Evolutionary conservation across 257 asterid genomes (phyloP), one percentile per base, ranked within the genome.

Genomic region (Solanum etuberosum): DNA sequence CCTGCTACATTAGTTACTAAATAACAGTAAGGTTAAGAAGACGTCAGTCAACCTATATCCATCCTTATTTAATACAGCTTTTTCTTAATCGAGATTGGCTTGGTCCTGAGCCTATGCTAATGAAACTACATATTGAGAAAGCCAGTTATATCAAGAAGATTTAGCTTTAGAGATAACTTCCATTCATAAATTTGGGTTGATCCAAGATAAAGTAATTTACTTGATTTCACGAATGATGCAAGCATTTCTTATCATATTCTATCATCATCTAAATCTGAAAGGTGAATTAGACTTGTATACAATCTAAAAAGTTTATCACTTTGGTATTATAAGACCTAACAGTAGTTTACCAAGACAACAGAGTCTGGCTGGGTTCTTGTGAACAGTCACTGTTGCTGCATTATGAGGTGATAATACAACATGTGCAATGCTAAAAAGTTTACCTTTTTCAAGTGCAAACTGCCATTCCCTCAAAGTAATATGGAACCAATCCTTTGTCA

Each of bases 381-480:
- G 94, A 25, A 94, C 65, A 0, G 98, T 93, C 34, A 97, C 94
- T 83, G 84, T 93, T 1, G 98, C 96, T 92, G 92, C 89, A 34
- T 91, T 88, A 71, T 93, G 87, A 67, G 91, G 92, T 18, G 89
- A 91, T 67, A 97, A 90, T 86, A 90, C 90, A 16, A 97, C 98
- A 87, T 94, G 96, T 1, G 54, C 54, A 23, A 74, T 74, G 54
- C 54, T 73, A 73, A 92, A 97, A 83, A 95, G 86, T 86, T 95
- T 98, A 57, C 99, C 98, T 88, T 93, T 97, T 87, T 97, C 98
- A 37, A 92, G 57, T 9, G 98, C 99, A 85, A 94, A 94, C 83
- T 97, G 94, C 98, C 99, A 97, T 90, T 97, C 99, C 86, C 96
- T 94, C 85, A 88, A 57, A 7, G 97, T 91, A 87, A 95, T 90